A percentile compares a stretch with the other conserved stretches of the same genome.
These are phyloP conservation scores for Oryza glumipatula DNA, from an alignment of 176 grass and related monocot species.

Conservation along the genomic window DNA sequence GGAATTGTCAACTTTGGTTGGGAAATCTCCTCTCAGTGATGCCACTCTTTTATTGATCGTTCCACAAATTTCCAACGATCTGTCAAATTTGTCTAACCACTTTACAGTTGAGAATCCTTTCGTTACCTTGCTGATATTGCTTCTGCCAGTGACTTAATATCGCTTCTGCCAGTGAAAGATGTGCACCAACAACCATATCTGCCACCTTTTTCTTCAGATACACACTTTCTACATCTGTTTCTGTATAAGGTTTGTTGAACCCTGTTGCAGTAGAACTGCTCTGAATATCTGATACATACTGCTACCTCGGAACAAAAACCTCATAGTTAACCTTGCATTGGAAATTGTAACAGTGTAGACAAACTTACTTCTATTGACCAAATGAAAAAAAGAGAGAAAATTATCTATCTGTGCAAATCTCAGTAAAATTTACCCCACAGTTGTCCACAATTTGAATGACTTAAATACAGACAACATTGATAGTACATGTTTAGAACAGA, in stretches of 20 bases:
- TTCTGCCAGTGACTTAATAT: slow-evolving; percentile 33
- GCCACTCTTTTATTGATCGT: neutral
- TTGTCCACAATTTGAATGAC: slow-evolving; percentile 33
- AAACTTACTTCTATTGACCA: slow-evolving; percentile 7
- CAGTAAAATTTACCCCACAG: slow-evolving; percentile 15
- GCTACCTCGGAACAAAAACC: neutral
- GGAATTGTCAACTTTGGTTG: slow-evolving; percentile 37
- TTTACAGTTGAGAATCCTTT: slow-evolving; percentile 28
- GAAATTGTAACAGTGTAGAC: neutral
- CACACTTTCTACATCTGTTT: slow-evolving; percentile 24
- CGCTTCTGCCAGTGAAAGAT: slow-evolving; percentile 41
- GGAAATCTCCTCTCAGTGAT: slow-evolving; percentile 36
- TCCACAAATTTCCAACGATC: neutral
- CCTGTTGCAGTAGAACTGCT: neutral
- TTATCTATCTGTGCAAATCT: neutral
- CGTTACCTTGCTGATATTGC: slow-evolving; percentile 38
- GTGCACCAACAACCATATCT: slow-evolving; percentile 40
- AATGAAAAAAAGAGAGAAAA: neutral
- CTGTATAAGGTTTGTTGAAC: neutral
- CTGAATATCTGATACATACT: slow-evolving; percentile 3
- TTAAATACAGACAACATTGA: neutral
- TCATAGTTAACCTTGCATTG: slow-evolving; percentile 13
- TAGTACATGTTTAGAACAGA: slow-evolving; percentile 8
- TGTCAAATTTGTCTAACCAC: slow-evolving; percentile 20
- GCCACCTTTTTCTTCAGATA: slow-evolving; percentile 25